Percentiles rank a stretch among this genome's conserved stretches.
Evolutionary conservation across 495 filamentous ascomycete genomes (phyloP).

Genomic region (Ascodesmis nigricans): DNA sequence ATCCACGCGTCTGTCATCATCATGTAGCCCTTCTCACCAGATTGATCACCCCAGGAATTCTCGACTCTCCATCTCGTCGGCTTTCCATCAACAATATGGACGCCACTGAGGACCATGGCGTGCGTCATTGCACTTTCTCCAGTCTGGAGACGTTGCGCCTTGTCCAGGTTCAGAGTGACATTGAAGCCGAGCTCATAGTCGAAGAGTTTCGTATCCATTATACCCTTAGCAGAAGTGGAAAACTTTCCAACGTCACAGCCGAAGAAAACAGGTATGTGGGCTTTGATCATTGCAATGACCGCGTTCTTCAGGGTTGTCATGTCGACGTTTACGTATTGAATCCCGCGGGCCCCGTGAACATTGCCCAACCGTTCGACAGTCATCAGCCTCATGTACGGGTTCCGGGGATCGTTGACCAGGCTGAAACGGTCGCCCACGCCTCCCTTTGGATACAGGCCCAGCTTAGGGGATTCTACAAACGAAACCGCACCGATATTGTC

Average conservation of each 20-base stretch:
- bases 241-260: constrained; percentile 73
- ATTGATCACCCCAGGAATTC: constrained; percentile 52
- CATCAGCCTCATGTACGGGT: constrained; percentile 43
- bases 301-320: constrained; percentile 49
- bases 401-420: constrained; percentile 64
- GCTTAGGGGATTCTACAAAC: neutral
- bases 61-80: constrained; percentile 62
- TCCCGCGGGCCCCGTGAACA: constrained; percentile 42
- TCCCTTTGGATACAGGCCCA: constrained; percentile 18
- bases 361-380: constrained; percentile 63
- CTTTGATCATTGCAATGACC: constrained; percentile 51
- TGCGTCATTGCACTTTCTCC: constrained; percentile 69
- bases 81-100: constrained; percentile 44
- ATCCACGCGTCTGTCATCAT: constrained; percentile 77
- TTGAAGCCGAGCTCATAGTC: constrained; percentile 66
- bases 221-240: constrained; percentile 37
- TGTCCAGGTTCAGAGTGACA: constrained; percentile 40
- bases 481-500: constrained; percentile 28
- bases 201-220: constrained; percentile 52
- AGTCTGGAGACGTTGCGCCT: constrained; percentile 44
- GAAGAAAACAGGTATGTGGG: constrained; percentile 65
- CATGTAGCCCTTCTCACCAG: constrained; percentile 56
- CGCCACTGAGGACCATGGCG: constrained; percentile 73
- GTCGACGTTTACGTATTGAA: constrained; percentile 65
- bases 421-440: constrained; percentile 44